Evolutionary conservation across 73 alveolate genomes (phyloP), one percentile per base, ranked within the genome.

Genomic region (Uronychia setigera): DNA sequence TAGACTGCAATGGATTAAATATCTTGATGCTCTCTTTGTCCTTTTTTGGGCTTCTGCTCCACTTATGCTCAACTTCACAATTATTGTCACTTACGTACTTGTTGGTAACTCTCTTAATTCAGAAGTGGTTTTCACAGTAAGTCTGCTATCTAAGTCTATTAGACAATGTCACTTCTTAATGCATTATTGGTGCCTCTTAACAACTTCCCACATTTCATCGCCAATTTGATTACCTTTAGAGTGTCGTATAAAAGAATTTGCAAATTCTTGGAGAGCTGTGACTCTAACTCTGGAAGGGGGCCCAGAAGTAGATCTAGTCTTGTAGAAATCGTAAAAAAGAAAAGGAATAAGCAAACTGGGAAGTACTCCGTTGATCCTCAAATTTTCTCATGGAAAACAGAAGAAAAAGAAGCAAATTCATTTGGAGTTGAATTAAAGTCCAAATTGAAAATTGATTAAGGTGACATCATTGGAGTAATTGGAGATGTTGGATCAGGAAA

Each of bases 11-110:
- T 13, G 79, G 5, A 32, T 67, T 67, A 67, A 67, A n/a, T 67
- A 67, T n/a, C 19, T 67, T 67, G 79, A 67, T n/a, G 19, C 79
- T 14, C 34, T 29, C 32, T 67, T 67, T 67, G 79, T 67, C 11
- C 13, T 67, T 9, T n/a, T 67, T 9, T 67, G 79, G 79, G 79
- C 79, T 14, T 9, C 79, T 67, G 79, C 79, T 14, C 79, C 79
- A 5, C 19, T 32, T 67, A 9, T 67, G 13, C 79, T 67, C 5
- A 67, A 67, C 31, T 67, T 67, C 31, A 14, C 32, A 26, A 32
- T 67, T n/a, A 9, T 67, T 67, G 11, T 67, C 31, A 13, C 28
- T 14, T 67, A 67, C 31, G 19, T 67, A 26, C 13, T n/a, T 14
- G 32, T n/a, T 9, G 5, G 11, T 9, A 1, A 14, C 79, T 9